A percentile compares a stretch with the other conserved stretches of the same genome.
Conservation (phyloP, 2,329 filamentous ascomycete genomes). For the Chaetomium strumarium region DNA sequence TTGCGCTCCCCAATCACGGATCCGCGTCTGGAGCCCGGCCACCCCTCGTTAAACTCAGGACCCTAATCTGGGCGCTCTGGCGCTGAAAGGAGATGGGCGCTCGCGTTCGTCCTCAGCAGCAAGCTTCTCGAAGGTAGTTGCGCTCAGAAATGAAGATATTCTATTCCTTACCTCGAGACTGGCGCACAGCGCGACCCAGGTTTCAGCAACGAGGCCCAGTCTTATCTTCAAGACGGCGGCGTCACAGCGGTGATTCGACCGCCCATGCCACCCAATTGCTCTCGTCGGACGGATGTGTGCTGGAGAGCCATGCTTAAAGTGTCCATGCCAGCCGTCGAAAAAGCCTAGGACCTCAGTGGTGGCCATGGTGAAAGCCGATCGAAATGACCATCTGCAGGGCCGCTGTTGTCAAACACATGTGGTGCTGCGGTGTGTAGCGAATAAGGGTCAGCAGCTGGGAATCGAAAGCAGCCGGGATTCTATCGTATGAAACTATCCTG, state of each 20-base stretch:
- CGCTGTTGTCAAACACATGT: constrained; percentile 46
- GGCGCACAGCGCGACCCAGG: constrained; percentile 34
- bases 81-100: neutral
- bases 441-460: constrained; percentile 4
- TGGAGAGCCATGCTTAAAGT: constrained; percentile 33
- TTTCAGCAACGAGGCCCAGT: constrained; percentile 36
- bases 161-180: constrained; percentile 28
- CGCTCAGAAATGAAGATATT: neutral
- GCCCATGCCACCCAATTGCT: constrained; percentile 34
- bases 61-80: neutral
- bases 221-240: constrained; percentile 28
- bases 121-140: neutral
- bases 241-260: constrained; percentile 25
- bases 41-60: neutral
- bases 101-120: neutral
- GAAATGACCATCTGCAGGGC: constrained; percentile 38
- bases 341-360: constrained; percentile 43
- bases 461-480: neutral
- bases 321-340: constrained; percentile 39
- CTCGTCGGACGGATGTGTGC: constrained; percentile 31
- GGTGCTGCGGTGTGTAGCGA: constrained; percentile 20
- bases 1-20: neutral
- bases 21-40: neutral
- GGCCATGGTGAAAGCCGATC: constrained; percentile 48
- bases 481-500: neutral